Conservation (phyloP, 2,329 filamentous ascomycete species). For the Alternaria arbusti region DNA sequence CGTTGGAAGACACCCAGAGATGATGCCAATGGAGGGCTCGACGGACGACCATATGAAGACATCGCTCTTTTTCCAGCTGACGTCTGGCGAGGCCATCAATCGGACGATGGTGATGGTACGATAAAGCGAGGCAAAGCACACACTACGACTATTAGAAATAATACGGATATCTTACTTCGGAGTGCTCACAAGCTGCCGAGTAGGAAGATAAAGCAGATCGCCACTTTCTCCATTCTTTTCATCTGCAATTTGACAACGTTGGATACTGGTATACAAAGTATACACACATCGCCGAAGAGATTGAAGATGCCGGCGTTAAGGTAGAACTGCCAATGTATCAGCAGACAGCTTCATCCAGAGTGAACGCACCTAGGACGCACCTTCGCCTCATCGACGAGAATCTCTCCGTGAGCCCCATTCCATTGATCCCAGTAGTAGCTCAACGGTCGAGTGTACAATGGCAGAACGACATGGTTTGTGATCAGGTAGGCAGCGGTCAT, state of each 20-base stretch:
- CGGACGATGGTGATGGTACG: slow-evolving; percentile 31
- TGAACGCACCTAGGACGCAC: not conserved
- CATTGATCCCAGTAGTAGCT: not conserved
- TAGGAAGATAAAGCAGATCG: slow-evolving; percentile 29
- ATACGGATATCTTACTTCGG: not conserved
- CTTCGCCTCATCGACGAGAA: not conserved
- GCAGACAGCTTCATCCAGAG: not conserved
- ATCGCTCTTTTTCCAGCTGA: slow-evolving; percentile 35
- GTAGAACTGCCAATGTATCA: not conserved
- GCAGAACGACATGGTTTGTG: not conserved
- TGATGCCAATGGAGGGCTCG: slow-evolving; percentile 34
- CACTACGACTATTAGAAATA: not conserved
- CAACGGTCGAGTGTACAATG: not conserved
- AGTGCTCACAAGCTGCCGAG: slow-evolving; percentile 30
- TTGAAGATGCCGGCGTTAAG: not conserved
- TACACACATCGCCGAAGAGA: not conserved
- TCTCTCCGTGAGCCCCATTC: not conserved
- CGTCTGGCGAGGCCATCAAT: slow-evolving; percentile 22
- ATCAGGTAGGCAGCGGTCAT: not conserved
- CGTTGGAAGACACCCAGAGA: slow-evolving; percentile 19
- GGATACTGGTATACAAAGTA: slow-evolving; percentile 10
- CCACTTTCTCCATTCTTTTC: slow-evolving; percentile 26
- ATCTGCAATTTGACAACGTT: slow-evolving; percentile 19
- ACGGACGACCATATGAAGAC: slow-evolving; percentile 36
- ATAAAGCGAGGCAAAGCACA: slow-evolving; percentile 32